Percentiles rank a stretch among this genome's conserved stretches.
Evolutionary conservation across 805 yeast genomes (phyloP).

Genomic region (Suhomyces sp.): DNA sequence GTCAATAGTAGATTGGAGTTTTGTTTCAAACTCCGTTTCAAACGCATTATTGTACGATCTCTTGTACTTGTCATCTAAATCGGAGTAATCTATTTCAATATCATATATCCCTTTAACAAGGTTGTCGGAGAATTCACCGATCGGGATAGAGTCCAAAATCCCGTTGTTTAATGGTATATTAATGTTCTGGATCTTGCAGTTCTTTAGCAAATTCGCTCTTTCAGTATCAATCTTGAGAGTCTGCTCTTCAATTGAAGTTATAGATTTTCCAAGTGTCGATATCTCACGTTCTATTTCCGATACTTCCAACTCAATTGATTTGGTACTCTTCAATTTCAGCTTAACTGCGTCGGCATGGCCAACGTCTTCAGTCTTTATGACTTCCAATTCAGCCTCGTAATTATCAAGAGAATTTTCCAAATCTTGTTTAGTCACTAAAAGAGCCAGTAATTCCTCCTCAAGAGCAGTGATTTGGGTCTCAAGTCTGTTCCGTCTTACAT

Average conservation of each 20-base stretch:
- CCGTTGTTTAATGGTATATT: slow-evolving; percentile 63
- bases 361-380: slow-evolving; percentile 18
- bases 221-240: slow-evolving; percentile 53
- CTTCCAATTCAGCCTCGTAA: slow-evolving; percentile 28
- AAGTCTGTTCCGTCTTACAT: slow-evolving; percentile 44
- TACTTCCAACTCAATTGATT: slow-evolving; percentile 28
- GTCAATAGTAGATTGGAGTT: slow-evolving; percentile 30
- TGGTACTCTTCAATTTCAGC: slow-evolving; percentile 25
- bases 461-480: slow-evolving; percentile 35
- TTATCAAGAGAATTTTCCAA: slow-evolving; percentile 20
- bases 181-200: slow-evolving; percentile 71
- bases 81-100: slow-evolving; percentile 54
- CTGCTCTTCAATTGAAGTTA: slow-evolving; percentile 48
- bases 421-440: slow-evolving; percentile 32
- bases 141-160: slow-evolving; percentile 55
- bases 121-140: slow-evolving; percentile 47
- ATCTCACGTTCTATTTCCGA: slow-evolving; percentile 38
- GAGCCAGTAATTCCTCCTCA: slow-evolving; percentile 27
- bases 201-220: slow-evolving; percentile 56
- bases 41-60: slow-evolving; percentile 38
- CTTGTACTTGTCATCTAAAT: slow-evolving; percentile 42
- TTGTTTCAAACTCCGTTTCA: slow-evolving; percentile 35
- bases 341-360: slow-evolving; percentile 8
- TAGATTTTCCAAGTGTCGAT: slow-evolving; percentile 25
- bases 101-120: slow-evolving; percentile 40